These are phyloP conservation scores for Mycena floridula DNA, from an alignment of 768 basidiomycete species.

Conservation along the genomic window DNA sequence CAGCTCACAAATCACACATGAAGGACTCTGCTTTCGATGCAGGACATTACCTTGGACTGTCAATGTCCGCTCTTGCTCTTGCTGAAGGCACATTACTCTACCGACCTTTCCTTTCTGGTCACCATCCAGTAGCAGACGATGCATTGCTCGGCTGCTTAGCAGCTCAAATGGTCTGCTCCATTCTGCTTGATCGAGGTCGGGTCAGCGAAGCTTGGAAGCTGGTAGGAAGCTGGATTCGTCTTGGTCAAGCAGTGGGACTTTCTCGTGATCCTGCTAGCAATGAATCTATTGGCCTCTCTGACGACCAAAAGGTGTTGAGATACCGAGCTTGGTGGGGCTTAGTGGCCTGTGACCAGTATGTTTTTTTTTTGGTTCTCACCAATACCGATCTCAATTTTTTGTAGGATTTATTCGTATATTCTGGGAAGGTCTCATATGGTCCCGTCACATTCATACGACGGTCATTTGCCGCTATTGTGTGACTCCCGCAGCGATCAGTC, in stretches of 20 bases:
- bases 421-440: conserved; percentile 41
- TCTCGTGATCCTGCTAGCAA: conserved; percentile 37
- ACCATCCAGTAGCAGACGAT: conserved; percentile 30
- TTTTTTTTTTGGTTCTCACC: conserved; percentile 4
- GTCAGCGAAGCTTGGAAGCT: conserved; percentile 46
- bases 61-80: conserved; percentile 38
- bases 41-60: conserved; percentile 32
- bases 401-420: conserved; percentile 35
- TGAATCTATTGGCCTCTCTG: conserved; percentile 36
- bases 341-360: conserved; percentile 37
- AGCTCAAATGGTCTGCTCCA: conserved; percentile 36
- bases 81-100: conserved; percentile 34
- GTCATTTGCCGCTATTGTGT: too few species aligned
- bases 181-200: conserved; percentile 39
- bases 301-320: conserved; percentile 34
- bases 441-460: too few species aligned
- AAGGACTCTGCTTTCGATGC: too few species aligned
- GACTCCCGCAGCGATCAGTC: too few species aligned
- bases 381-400: too few species aligned
- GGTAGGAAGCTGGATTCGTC: conserved; percentile 32
- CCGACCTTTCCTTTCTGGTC: conserved; percentile 20
- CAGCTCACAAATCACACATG: conserved; percentile 15
- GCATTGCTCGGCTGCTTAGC: conserved; percentile 41
- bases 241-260: conserved; percentile 35
- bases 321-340: conserved; percentile 40